phyloP scores from a whole-genome alignment of 2,329 filamentous ascomycete species.

The Penicillium sclerotigenum region DNA sequence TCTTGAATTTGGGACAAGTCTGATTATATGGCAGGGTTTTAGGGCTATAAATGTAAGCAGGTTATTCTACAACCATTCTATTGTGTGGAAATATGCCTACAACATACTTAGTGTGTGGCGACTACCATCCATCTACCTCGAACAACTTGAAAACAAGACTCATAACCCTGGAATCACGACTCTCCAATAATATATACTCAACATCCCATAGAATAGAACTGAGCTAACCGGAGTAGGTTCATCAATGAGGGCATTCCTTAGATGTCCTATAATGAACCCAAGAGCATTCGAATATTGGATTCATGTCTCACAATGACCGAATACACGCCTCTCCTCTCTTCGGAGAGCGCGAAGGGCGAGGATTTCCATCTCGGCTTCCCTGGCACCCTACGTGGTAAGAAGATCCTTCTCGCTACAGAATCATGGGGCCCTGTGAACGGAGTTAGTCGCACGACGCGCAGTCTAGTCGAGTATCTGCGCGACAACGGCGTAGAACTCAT shows the following conservation, averaged over 20 bases:
- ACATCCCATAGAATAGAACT: neutral
- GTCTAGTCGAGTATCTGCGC: conserved; percentile 65
- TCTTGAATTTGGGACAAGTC: neutral
- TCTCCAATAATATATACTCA: no score
- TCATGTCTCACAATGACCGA: conserved; percentile 12
- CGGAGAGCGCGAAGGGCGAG: conserved; percentile 6
- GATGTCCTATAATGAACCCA: neutral
- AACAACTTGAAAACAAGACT: no score
- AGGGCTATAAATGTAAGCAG: neutral
- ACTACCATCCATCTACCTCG: neutral
- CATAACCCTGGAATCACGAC: no score
- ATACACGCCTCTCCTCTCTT: conserved; percentile 13
- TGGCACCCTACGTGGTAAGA: conserved; percentile 54
- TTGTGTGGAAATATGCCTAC: neutral
- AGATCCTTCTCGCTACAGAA: conserved; percentile 66
- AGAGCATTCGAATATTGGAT: neutral
- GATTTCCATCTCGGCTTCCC: conserved; percentile 35
- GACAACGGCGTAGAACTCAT: conserved; percentile 62
- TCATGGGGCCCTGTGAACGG: conserved; percentile 71
- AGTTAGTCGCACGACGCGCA: conserved; percentile 68
- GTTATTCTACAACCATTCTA: neutral
- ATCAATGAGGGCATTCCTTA: neutral
- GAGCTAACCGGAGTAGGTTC: neutral
- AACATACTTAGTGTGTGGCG: neutral
- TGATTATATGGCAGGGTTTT: neutral